phyloP scores from a whole-genome alignment of 1,139 yeast species.

The Sugiyamaella sp. region DNA sequence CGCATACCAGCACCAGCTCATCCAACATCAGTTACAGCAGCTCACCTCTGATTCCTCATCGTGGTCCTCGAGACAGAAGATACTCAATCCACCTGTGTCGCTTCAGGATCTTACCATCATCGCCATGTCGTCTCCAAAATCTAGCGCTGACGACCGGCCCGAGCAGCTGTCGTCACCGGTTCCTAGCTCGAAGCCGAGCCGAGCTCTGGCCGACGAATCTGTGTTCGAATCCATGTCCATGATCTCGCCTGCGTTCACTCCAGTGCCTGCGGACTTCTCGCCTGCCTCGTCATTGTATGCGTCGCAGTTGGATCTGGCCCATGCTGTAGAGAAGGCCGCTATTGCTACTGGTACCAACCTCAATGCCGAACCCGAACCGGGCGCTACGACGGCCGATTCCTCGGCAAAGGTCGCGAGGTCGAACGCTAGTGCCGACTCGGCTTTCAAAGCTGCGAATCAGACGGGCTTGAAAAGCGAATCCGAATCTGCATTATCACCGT shows the following conservation, averaged over 20 bases:
- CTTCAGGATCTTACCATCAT: background rate
- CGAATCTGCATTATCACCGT: slow-evolving; percentile 1
- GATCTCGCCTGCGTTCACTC: slow-evolving; percentile 43
- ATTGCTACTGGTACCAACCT: background rate
- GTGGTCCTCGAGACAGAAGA: background rate
- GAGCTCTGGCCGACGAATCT: slow-evolving; percentile 18
- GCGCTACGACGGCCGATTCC: background rate
- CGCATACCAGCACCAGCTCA: background rate
- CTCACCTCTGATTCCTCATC: background rate
- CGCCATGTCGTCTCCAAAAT: background rate
- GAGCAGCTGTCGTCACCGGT: background rate
- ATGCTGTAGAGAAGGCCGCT: slow-evolving; percentile 16
- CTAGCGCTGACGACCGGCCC: background rate
- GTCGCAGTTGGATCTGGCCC: slow-evolving; percentile 26
- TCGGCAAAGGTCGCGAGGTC: background rate
- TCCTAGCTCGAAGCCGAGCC: background rate
- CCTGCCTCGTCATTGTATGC: slow-evolving; percentile 24
- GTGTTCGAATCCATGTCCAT: slow-evolving; percentile 38
- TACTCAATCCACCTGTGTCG: no score
- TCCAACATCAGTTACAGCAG: background rate
- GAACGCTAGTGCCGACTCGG: background rate
- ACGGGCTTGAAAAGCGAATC: background rate
- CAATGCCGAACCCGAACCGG: background rate
- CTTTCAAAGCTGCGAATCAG: background rate
- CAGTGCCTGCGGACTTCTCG: slow-evolving; percentile 28